Conservation (phyloP, 768 basidiomycete species). For the Pleurotus tuoliensis region DNA sequence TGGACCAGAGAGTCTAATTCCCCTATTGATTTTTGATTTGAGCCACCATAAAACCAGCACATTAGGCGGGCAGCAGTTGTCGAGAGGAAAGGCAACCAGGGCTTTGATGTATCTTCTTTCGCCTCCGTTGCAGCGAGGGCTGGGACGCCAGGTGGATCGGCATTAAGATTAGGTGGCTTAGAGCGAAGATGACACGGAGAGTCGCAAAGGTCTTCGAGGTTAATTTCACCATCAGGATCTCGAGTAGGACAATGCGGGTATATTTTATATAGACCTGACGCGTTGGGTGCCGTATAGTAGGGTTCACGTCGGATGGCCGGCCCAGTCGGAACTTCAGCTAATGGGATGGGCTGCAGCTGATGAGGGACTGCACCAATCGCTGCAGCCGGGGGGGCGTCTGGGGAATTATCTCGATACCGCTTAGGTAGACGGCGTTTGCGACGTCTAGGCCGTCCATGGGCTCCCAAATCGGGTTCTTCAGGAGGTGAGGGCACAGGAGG, state of each 20-base stretch:
- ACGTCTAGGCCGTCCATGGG: too few species aligned
- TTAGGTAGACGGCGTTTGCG: too few species aligned
- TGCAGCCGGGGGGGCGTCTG: too few species aligned
- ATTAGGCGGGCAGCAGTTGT: conserved; percentile 14
- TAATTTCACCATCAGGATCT: conserved; percentile 1
- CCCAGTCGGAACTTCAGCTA: too few species aligned
- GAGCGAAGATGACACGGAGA: not conserved
- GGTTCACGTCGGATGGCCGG: too few species aligned
- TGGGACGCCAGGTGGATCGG: not conserved
- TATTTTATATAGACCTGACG: not conserved
- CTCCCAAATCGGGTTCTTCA: too few species aligned
- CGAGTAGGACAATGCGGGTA: not conserved
- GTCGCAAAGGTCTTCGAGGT: not conserved
- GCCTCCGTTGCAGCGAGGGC: not conserved
- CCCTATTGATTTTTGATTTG: conserved; percentile 15
- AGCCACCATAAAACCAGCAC: conserved; percentile 17
- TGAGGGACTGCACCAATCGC: too few species aligned
- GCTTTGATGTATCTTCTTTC: not conserved
- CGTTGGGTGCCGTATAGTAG: not conserved
- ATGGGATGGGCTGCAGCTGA: too few species aligned
- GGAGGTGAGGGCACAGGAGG: too few species aligned
- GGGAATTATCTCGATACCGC: too few species aligned
- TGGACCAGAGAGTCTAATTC: conserved; percentile 20
- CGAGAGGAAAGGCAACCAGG: conserved; percentile 7
- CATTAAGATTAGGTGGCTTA: not conserved